These are phyloP conservation scores for Umbelopsis sp. DNA, from an alignment of 192 early-diverging fungal species.

Conservation along the genomic window DNA sequence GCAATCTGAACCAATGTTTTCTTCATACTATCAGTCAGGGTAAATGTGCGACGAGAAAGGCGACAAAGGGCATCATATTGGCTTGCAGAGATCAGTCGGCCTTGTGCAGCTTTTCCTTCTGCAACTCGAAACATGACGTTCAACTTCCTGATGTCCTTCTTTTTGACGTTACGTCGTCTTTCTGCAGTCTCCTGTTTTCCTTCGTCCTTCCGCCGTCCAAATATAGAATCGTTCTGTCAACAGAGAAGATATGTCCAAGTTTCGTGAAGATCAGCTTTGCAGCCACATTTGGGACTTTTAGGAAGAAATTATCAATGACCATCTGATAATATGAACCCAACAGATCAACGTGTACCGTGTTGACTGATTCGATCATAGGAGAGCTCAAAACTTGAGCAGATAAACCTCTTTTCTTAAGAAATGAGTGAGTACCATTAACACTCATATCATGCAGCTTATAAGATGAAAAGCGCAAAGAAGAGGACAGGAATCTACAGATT, in stretches of 20 bases:
- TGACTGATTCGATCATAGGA: not conserved
- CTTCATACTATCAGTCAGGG: not conserved
- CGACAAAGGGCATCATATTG: conserved; percentile 5
- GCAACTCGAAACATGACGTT: not conserved
- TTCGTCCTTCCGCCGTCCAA: conserved; percentile 4
- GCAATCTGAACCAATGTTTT: not conserved
- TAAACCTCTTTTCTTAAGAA: not conserved
- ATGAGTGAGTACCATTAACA: conserved; percentile 4
- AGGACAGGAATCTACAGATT: not conserved
- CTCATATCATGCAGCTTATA: not conserved
- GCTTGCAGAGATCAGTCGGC: conserved; percentile 4
- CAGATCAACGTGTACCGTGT: not conserved
- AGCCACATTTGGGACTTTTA: not conserved
- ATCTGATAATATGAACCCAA: conserved; percentile 1
- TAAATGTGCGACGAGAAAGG: conserved; percentile 5
- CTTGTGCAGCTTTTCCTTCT: not conserved
- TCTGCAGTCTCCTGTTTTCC: not conserved
- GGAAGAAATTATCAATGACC: not conserved
- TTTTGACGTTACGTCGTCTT: not conserved
- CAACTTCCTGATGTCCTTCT: conserved; percentile 5
- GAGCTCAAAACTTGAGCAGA: conserved; percentile 2
- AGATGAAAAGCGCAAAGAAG: conserved; percentile 1
- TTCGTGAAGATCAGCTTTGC: conserved; percentile 1
- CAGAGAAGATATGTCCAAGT: not conserved
- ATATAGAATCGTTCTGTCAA: not conserved